Base-by-base conservation (phyloP, 1,284 basidiomycete genomes). In the Microbotryum intermedium region DNA sequence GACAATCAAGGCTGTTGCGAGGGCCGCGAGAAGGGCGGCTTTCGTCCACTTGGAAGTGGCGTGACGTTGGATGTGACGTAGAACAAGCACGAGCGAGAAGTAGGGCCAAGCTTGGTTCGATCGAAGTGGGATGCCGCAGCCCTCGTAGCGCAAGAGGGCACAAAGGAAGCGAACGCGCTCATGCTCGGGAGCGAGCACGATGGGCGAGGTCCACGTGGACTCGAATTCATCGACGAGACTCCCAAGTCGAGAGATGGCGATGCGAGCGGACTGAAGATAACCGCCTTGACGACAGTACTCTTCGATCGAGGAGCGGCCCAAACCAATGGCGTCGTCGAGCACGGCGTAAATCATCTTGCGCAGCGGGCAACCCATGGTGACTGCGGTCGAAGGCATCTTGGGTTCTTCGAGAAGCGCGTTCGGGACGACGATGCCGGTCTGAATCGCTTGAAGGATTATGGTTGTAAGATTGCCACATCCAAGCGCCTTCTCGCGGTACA, bases 291-390 rank as follows among this genome's bases (percentile, higher is more conserved):
- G 51, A 11, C 50, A 59, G 26, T 65, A 58, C 44, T 68, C 66
- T 9, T 30, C 23, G 44, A 25, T 7, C 50, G 16, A 20, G 34
- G 34, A 8, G 51, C 34, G 4, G 16, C 25, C 25, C 9, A 87
- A 73, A 29, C 84, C 85, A 47, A 87, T 73, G 5, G 79, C 81
- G 64, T 84, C 81, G 50, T 86, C 81, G 45, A 90, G 69, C 23
- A 89, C 75, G 0, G 86, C 79, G 71, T 87, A 87, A 26, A 79
- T 76, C 82, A 83, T 85, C 50, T 76, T 71, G n/a, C 85, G 79
- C 34, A 88, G 78, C 0, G 81, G 80, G 21, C 82, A 73, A 7
- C 82, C 83, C 28, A 89, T 79, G 56, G 79, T 82, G 50, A 80
- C 74, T 11, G 80, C 48, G 0, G 64, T 59, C 9, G 59, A 54